Evolutionary conservation across 352 stramenopile genomes (phyloP).

Genomic region (Thraustotheca clavata): DNA sequence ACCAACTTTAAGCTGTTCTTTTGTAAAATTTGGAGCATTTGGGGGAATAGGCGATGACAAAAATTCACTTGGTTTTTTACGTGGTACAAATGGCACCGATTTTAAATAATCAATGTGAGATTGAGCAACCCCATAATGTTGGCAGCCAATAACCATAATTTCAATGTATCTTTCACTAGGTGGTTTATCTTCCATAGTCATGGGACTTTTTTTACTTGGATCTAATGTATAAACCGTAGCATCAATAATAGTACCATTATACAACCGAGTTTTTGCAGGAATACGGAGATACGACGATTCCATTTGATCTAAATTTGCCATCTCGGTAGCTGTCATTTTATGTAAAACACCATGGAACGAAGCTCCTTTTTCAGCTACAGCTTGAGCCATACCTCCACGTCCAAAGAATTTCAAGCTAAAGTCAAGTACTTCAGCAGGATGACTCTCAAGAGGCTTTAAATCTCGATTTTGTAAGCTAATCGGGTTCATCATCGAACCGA

Average conservation of each 20-base stretch:
- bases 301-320: constrained; percentile 19
- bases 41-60: neutral
- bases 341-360: constrained; percentile 24
- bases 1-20: constrained; percentile 16
- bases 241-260: constrained; percentile 21
- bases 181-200: constrained; percentile 9
- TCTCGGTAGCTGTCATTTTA: constrained; percentile 15
- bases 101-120: constrained; percentile 23
- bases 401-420: constrained; percentile 20
- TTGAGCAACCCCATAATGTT: constrained; percentile 20
- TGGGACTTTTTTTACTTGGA: neutral
- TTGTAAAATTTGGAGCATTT: neutral
- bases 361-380: constrained; percentile 14
- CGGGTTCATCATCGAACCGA: constrained; percentile 25
- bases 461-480: constrained; percentile 17
- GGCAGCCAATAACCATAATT: constrained; percentile 20
- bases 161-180: constrained; percentile 23
- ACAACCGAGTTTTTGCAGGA: constrained; percentile 13
- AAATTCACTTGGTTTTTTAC: neutral
- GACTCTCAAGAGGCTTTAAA: constrained; percentile 18
- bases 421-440: constrained; percentile 20
- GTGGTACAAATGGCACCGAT: constrained; percentile 13
- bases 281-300: constrained; percentile 19
- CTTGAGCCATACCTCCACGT: constrained; percentile 22
- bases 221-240: constrained; percentile 22